Evolutionary conservation across 2,329 filamentous ascomycete species (phyloP).

Genomic region (Aureobasidium mangrovei): DNA sequence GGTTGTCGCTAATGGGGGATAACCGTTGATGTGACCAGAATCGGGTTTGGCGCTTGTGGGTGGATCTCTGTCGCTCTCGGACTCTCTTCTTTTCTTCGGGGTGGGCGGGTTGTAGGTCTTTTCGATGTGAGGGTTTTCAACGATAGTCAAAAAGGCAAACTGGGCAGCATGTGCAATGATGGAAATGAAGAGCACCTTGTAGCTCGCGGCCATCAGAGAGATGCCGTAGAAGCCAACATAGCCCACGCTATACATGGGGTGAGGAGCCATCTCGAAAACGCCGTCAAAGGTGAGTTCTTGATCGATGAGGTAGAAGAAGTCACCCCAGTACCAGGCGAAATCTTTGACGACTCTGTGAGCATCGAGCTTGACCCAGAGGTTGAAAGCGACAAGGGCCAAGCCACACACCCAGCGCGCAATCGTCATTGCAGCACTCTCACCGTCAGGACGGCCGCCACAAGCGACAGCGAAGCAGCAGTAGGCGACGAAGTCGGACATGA

Average conservation of each 20-base stretch:
- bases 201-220: conserved; percentile 95
- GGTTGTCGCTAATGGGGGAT: conserved; percentile 33
- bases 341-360: conserved; percentile 97
- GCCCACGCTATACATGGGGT: conserved; percentile 97
- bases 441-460: conserved; percentile 65
- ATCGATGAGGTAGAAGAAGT: conserved; percentile 98
- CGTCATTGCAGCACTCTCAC: conserved; percentile 62
- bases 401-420: conserved; percentile 70
- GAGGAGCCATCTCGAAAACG: conserved; percentile 97
- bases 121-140: conserved; percentile 97
- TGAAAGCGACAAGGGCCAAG: conserved; percentile 76
- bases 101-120: conserved; percentile 91
- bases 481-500: conserved; percentile 98
- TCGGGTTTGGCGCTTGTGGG: conserved; percentile 33
- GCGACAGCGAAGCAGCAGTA: conserved; percentile 94
- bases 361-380: conserved; percentile 97
- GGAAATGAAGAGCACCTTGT: conserved; percentile 94
- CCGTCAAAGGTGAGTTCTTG: conserved; percentile 97
- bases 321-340: conserved; percentile 99
- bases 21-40: conserved; percentile 29
- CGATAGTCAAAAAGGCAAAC: conserved; percentile 80
- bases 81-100: conserved; percentile 47
- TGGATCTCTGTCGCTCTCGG: conserved; percentile 31
- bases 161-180: conserved; percentile 90
- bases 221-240: conserved; percentile 98